Base-by-base conservation (phyloP, 1,139 yeast species). In the Pichia kudriavzevii region DNA sequence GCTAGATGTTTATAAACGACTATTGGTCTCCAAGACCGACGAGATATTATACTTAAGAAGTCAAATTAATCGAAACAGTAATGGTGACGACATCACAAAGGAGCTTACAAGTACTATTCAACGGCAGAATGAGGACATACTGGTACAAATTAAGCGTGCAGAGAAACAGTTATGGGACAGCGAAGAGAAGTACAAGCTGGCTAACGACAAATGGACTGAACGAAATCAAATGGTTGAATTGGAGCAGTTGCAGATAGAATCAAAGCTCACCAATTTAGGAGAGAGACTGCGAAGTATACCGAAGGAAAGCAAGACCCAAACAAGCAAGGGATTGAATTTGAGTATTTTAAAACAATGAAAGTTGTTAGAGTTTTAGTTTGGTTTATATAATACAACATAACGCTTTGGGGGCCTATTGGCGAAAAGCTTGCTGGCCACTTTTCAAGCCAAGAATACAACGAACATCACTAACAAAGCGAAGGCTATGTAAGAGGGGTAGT, bases 381-480 rank as follows among this genome's bases (percentile, higher is more conserved):
- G n/a, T n/a, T n/a, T n/a, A n/a, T n/a, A n/a, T n/a, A n/a, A n/a
- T n/a, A n/a, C n/a, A n/a, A n/a, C n/a, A n/a, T n/a, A n/a, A n/a
- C n/a, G n/a, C n/a, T n/a, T n/a, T n/a, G n/a, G n/a, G n/a, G n/a
- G n/a, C n/a, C n/a, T n/a, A n/a, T n/a, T n/a, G n/a, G n/a, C n/a
- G n/a, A 52, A 83, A 79, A 7, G 78, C 73, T 42, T 69, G 67
- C 50, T 83, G 94, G 1, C 96, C 96, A 46, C 69, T 66, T 49
- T 85, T 75, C 46, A 91, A 63, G 5, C 94, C 77, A 40, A 91
- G 61, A 2, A 91, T 64, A 32, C 75, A 73, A 44, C 97, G 65
- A n/a, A 91, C 96, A 59, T 91, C 98, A 7, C 85, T 78, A 22
- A 91, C 75, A 44, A 75, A 72, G 41, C 95, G 69, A 49, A 91